A percentile compares a stretch with the other conserved stretches of the same genome.
phyloP scores from a whole-genome alignment of 139 green algal species.

The Chlamydomonas incerta region DNA sequence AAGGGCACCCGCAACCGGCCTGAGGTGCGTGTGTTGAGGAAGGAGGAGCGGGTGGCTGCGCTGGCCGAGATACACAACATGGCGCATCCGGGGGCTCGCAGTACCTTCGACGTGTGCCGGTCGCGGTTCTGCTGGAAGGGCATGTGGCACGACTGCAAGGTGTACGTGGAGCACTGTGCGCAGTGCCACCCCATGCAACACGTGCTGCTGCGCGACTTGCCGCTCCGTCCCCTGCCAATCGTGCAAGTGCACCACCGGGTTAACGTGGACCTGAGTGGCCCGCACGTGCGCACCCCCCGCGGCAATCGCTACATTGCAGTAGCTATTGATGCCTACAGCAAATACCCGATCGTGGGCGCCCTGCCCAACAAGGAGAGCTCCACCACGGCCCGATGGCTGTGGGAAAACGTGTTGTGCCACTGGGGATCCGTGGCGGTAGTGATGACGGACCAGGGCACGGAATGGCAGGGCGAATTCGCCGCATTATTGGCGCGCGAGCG shows the following conservation, averaged over 20 bases:
- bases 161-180: neutral
- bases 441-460: neutral
- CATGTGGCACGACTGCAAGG: neutral
- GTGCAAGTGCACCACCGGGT: neutral
- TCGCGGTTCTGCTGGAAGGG: neutral
- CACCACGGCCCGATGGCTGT: neutral
- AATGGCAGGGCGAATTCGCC: neutral
- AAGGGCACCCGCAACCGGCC: neutral
- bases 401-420: neutral
- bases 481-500: neutral
- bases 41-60: neutral
- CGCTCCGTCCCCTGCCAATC: neutral
- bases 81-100: neutral
- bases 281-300: neutral
- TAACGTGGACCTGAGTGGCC: constrained; percentile 7
- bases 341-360: neutral
- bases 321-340: neutral
- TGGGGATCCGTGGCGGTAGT: neutral
- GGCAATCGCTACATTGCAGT: neutral
- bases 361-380: neutral
- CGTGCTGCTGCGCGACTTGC: neutral
- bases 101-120: neutral
- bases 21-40: neutral
- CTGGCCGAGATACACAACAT: neutral
- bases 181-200: neutral